A percentile compares a stretch with the other conserved stretches of the same genome.
phyloP scores from a whole-genome alignment of 164 flowering plant genomes.

The Stephania cephalantha region DNA sequence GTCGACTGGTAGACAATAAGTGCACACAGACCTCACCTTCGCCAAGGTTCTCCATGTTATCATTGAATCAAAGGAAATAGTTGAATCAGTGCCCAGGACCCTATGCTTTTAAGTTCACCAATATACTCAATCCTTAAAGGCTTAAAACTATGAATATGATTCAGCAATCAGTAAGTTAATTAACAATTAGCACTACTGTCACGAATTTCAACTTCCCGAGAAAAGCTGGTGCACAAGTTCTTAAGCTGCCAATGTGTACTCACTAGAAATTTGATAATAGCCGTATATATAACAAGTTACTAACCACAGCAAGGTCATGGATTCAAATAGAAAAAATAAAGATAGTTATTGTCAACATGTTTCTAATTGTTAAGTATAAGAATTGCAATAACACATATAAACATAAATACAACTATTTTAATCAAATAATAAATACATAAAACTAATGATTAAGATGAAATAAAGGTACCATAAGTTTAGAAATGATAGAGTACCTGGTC shows the following conservation, averaged over 20 bases:
- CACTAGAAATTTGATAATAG: background rate
- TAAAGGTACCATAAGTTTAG: background rate
- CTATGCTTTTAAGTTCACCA: background rate
- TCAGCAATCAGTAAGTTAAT: background rate
- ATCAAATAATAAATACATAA: background rate
- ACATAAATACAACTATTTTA: background rate
- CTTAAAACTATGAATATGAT: background rate
- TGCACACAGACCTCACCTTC: no score
- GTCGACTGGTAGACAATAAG: background rate
- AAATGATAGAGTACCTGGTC: conserved; percentile 39
- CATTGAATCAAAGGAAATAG: background rate
- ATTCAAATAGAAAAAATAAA: background rate
- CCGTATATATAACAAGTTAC: background rate
- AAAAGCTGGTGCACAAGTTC: background rate
- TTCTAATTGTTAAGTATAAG: background rate
- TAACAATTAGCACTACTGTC: background rate
- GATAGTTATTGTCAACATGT: background rate
- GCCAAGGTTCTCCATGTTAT: background rate
- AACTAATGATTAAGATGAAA: background rate
- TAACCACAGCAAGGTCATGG: background rate
- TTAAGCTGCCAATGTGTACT: background rate
- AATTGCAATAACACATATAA: background rate
- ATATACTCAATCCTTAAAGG: background rate
- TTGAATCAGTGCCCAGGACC: background rate
- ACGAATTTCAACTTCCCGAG: background rate